Percentiles rank a stretch among this genome's conserved stretches.
Conservation (phyloP, 768 basidiomycete genomes). For the Amylocystis lapponica region DNA sequence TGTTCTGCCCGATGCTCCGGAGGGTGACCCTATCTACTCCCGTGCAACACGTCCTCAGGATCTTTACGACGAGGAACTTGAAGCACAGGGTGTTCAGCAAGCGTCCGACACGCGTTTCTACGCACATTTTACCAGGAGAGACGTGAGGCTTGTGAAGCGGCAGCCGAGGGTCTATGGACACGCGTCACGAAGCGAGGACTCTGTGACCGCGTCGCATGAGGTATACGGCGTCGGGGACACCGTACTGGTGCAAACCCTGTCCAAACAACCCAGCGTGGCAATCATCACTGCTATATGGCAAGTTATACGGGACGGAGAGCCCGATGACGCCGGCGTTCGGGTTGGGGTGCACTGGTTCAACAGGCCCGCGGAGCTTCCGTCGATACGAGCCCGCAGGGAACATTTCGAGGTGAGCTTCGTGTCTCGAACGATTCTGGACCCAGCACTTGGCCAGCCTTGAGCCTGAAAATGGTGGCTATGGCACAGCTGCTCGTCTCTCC, state of each 20-base stretch:
- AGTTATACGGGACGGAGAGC: conserved; percentile 26
- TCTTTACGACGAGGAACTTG: conserved; percentile 1
- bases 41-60: neutral
- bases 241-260: conserved; percentile 47
- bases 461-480: neutral
- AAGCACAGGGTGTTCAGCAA: neutral
- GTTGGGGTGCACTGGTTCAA: conserved; percentile 75
- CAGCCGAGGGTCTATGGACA: conserved; percentile 2
- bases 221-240: conserved; percentile 60
- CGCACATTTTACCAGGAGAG: neutral
- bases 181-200: neutral
- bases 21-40: neutral
- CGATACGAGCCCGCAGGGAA: conserved; percentile 52
- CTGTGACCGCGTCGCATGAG: conserved; percentile 11
- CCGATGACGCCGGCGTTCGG: conserved; percentile 38
- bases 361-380: conserved; percentile 56
- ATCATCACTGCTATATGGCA: conserved; percentile 73
- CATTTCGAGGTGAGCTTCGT: conserved; percentile 46
- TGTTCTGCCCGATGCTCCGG: neutral
- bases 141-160: neutral
- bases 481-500: neutral
- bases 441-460: too few species aligned
- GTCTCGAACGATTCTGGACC: neutral
- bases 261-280: conserved; percentile 53
- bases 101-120: neutral